Base-by-base conservation (phyloP, 805 yeast genomes). In the Saccharomycopsis selenospora region DNA sequence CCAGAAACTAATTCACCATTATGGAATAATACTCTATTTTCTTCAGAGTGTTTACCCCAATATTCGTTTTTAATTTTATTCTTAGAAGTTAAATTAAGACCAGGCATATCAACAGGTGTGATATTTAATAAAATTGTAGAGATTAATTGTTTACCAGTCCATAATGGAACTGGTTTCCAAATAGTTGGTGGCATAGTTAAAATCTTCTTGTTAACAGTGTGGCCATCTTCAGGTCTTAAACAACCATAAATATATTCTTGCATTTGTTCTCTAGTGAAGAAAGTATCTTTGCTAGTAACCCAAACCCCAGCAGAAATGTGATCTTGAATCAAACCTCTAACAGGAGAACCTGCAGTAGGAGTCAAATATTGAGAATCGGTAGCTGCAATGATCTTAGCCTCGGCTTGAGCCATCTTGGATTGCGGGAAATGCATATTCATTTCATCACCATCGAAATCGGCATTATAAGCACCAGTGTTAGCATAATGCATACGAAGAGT, bases 391-490 rank as follows among this genome's bases (percentile, higher is more conserved):
- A 88, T 79, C 61, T 88, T 72, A 2, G 99, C 98, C 70, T 93
- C 99, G 20, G 98, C 91, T 63, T 90, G 82, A 7, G 98, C 99
- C 58, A 87, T 86, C 70, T 91, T 97, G 67, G 86, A 89, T 71
- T 91, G 99, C 24, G 99, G 99, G 75, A 91, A 91, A 70, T 91
- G 99, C 96, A 91, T 85, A 66, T 91, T 91, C 99, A 91, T 91
- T 72, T 91, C 99, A 69, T 91, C 99, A 74, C 99, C 99, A 69
- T 91, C 99, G 61, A 93, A 91, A 77, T 91, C 99, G 36, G 98
- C 98, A 66, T 91, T 91, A 69, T 91, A 93, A 40, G 99, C 97
- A 69, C 97, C 97, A 41, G 99, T 93, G 68, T 93, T 93, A 60
- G 99, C 99, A 67, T 93, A 93, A 66, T 93, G 99, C 66, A 93